A percentile compares a stretch with the other conserved stretches of the same genome.
phyloP scores from a whole-genome alignment of 257 asterid species.

The Perilla frutescens region DNA sequence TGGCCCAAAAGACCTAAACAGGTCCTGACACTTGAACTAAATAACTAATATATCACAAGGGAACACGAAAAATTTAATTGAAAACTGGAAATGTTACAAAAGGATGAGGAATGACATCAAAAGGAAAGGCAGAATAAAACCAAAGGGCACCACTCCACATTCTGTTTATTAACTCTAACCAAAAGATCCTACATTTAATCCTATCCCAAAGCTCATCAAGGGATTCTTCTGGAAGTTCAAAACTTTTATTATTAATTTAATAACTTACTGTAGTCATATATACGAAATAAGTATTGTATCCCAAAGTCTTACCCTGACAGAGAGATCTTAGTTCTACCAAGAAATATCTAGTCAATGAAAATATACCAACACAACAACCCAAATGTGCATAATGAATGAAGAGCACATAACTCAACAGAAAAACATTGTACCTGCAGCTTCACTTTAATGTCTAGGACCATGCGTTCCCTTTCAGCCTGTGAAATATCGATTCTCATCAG shows the following conservation, averaged over 20 bases:
- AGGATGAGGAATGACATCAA: not conserved
- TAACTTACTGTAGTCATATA: not conserved
- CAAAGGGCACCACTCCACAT: not conserved
- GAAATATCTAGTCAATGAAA: conserved; percentile 7
- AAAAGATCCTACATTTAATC: too few species aligned
- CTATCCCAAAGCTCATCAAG: not conserved
- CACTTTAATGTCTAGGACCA: conserved; percentile 97
- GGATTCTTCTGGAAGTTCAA: not conserved
- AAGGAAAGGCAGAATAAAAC: not conserved
- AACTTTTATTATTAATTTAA: not conserved
- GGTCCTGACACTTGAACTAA: not conserved
- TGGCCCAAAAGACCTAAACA: conserved; percentile 20
- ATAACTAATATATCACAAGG: not conserved
- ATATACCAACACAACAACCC: conserved; percentile 12
- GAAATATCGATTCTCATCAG: conserved; percentile 32
- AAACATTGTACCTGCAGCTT: conserved; percentile 76
- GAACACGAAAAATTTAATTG: too few species aligned
- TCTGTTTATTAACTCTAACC: too few species aligned
- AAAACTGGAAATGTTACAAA: not conserved
- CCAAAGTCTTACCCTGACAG: conserved; percentile 16
- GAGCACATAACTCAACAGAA: conserved; percentile 27
- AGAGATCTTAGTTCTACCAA: conserved; percentile 2
- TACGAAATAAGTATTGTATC: not conserved
- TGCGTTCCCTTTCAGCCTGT: conserved; percentile 98
- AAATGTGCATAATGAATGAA: conserved; percentile 10